These are phyloP conservation scores for Penicillium palitans DNA, from an alignment of 2,329 filamentous ascomycete genomes.

Conservation along the genomic window DNA sequence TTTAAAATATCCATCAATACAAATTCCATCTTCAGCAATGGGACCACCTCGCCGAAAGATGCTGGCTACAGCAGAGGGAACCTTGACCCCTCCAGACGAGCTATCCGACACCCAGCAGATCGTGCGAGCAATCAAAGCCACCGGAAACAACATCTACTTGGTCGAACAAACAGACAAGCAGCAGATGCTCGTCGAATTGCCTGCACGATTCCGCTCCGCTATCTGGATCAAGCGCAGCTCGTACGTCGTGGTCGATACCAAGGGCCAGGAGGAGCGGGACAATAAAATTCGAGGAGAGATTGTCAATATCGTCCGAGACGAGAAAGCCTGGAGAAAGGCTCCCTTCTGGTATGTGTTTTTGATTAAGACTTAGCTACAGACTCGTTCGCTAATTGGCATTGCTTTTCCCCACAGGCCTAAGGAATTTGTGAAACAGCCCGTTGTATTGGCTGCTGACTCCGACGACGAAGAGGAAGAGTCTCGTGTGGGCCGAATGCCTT, in stretches of 20 bases:
- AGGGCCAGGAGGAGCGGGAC: constrained; percentile 62
- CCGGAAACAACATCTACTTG: constrained; percentile 86
- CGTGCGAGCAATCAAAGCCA: constrained; percentile 75
- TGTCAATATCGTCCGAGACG: constrained; percentile 86
- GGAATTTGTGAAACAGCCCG: constrained; percentile 67
- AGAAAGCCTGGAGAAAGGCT: constrained; percentile 88
- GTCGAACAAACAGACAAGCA: constrained; percentile 70
- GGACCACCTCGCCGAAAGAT: constrained; percentile 73
- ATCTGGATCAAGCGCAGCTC: constrained; percentile 91
- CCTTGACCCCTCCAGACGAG: constrained; percentile 59
- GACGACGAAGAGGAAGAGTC: constrained; percentile 77
- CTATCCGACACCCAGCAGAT: constrained; percentile 60
- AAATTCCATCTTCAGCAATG: constrained; percentile 50
- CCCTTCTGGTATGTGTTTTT: constrained; percentile 68
- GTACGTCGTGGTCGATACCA: constrained; percentile 79
- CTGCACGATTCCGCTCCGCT: constrained; percentile 80
- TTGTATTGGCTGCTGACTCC: constrained; percentile 65
- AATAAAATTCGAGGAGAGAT: constrained; percentile 87
- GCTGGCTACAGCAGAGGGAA: constrained; percentile 73
- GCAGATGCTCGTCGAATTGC: constrained; percentile 74
- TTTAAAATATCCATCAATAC: not conserved
- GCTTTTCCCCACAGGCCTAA: constrained; percentile 62
- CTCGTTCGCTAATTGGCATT: constrained; percentile 15
- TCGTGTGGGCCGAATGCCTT: constrained; percentile 80
- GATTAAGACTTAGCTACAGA: not conserved